Evolutionary conservation across 441 rosid genomes (phyloP).

Genomic region (Kokia cookei): DNA sequence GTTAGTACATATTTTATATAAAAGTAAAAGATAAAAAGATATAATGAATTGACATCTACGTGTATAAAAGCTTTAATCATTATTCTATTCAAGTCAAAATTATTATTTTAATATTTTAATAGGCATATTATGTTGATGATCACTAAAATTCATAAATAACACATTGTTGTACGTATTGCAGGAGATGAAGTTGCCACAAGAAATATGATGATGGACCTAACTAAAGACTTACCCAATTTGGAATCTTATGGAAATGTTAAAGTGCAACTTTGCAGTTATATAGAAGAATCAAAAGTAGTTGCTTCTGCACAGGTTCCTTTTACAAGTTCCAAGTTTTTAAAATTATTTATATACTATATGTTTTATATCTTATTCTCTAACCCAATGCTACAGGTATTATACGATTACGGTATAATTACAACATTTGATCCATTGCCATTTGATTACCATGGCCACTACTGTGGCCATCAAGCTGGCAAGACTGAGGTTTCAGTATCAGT

Average conservation of each 20-base stretch:
- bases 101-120: too few relatives aligned
- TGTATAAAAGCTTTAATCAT: too few relatives aligned
- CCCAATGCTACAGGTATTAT: neutral
- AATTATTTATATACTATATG: too few relatives aligned
- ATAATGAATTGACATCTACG: too few relatives aligned
- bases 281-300: neutral
- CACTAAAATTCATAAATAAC: too few relatives aligned
- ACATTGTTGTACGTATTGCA: neutral
- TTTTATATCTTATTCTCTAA: neutral
- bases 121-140: too few relatives aligned
- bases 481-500: too few relatives aligned
- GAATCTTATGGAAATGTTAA: neutral
- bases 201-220: neutral
- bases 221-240: neutral
- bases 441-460: neutral
- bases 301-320: neutral
- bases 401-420: too few relatives aligned
- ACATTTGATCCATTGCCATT: neutral
- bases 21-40: too few relatives aligned
- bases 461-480: neutral
- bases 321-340: too few relatives aligned
- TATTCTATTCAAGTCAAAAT: accelerated
- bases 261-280: neutral
- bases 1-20: too few relatives aligned
- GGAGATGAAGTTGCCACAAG: neutral